These are phyloP conservation scores for Teratosphaeria zuluensis DNA, from an alignment of 2,329 filamentous ascomycete genomes.

Conservation along the genomic window DNA sequence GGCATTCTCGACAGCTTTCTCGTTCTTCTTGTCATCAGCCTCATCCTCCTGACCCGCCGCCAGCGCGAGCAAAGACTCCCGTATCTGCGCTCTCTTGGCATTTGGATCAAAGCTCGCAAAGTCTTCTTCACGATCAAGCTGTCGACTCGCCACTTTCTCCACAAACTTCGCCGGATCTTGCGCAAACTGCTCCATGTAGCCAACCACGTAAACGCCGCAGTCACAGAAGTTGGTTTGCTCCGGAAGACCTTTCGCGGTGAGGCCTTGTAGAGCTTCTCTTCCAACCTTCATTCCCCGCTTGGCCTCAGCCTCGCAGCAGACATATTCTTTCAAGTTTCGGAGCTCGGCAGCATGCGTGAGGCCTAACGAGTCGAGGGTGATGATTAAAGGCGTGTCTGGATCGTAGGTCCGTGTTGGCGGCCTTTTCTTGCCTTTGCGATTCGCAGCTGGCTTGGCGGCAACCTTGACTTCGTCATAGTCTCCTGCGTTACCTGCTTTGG, in stretches of 20 bases:
- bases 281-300: slow-evolving; percentile 46
- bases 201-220: slow-evolving; percentile 78
- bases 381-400: slow-evolving; percentile 51
- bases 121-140: slow-evolving; percentile 48
- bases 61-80: slow-evolving; percentile 55
- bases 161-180: slow-evolving; percentile 63
- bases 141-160: slow-evolving; percentile 52
- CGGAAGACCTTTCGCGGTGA: slow-evolving; percentile 68
- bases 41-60: slow-evolving; percentile 47
- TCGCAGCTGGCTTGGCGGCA: background rate
- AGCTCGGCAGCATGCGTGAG: slow-evolving; percentile 53
- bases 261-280: slow-evolving; percentile 42
- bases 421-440: slow-evolving; percentile 9
- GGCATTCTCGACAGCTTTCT: slow-evolving; percentile 1
- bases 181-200: slow-evolving; percentile 76
- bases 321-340: slow-evolving; percentile 62
- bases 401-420: slow-evolving; percentile 22
- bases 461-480: background rate
- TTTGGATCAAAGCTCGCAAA: slow-evolving; percentile 48
- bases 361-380: slow-evolving; percentile 83
- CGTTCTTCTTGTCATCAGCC: slow-evolving; percentile 29
- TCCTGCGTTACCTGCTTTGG: slow-evolving; percentile 1
- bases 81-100: slow-evolving; percentile 54
- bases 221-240: slow-evolving; percentile 76
- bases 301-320: slow-evolving; percentile 60